These are phyloP conservation scores for Xylaria sp. DNA, from an alignment of 2,329 filamentous ascomycete species.

Conservation along the genomic window DNA sequence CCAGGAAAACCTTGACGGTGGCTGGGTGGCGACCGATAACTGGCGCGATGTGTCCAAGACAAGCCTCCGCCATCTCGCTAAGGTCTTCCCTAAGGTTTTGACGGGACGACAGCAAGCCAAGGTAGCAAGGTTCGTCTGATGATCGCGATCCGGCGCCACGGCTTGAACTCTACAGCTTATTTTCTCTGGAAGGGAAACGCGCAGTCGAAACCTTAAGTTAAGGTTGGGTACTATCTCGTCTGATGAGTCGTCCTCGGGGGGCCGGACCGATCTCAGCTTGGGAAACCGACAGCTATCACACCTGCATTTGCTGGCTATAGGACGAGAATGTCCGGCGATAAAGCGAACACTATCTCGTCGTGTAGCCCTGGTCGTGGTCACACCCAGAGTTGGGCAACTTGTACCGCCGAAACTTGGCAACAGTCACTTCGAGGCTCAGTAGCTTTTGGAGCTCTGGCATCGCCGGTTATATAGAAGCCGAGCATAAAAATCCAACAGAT, in stretches of 20 bases:
- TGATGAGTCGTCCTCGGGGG: background rate
- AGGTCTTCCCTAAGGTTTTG: background rate
- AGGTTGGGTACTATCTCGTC: background rate
- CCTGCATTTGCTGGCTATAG: background rate
- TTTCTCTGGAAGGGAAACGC: background rate
- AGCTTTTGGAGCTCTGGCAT: too few species aligned
- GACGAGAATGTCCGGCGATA: background rate
- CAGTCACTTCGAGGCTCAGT: too few species aligned
- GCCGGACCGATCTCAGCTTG: background rate
- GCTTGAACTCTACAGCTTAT: constrained; percentile 3
- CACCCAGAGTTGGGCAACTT: too few species aligned
- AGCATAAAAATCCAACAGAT: too few species aligned
- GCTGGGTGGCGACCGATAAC: constrained; percentile 4
- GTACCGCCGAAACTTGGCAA: too few species aligned
- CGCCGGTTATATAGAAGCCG: too few species aligned
- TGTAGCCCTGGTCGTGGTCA: background rate
- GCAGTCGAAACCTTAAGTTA: background rate
- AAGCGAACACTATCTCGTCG: background rate
- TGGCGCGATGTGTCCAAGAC: background rate
- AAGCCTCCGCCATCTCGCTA: background rate
- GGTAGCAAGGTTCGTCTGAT: background rate
- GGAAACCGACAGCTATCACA: background rate
- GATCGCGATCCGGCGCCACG: constrained; percentile 5
- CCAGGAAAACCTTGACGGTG: constrained; percentile 5
- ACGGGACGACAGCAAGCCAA: constrained; percentile 1